Conservation (phyloP, 345 rosid species). For the Camelina neglecta region DNA sequence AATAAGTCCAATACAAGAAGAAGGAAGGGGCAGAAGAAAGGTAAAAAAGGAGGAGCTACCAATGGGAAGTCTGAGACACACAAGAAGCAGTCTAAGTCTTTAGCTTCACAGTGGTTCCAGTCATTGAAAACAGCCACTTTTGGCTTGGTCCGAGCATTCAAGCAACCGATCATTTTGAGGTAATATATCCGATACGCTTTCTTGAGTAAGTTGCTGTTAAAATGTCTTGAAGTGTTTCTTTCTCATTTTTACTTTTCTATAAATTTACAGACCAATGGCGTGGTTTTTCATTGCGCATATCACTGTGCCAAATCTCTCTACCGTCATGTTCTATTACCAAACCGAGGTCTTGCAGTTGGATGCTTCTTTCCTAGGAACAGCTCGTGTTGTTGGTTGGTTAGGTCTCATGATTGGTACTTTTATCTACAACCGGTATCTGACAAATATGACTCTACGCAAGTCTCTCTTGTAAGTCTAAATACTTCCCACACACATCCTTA, state of each 20-base stretch:
- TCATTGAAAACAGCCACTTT: slow-evolving; percentile 73
- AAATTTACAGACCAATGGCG: slow-evolving; percentile 78
- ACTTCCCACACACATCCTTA: not conserved
- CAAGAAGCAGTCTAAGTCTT: slow-evolving; percentile 46
- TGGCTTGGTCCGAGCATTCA: slow-evolving; percentile 69
- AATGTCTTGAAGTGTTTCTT: slow-evolving; percentile 37
- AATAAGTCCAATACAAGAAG: slow-evolving; percentile 64
- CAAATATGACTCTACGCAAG: slow-evolving; percentile 72
- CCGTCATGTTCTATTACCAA: slow-evolving; percentile 94
- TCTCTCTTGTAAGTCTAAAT: slow-evolving; percentile 69
- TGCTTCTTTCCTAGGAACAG: slow-evolving; percentile 84
- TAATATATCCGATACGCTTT: slow-evolving; percentile 31
- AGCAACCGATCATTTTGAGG: slow-evolving; percentile 85
- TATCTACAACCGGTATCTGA: slow-evolving; percentile 70
- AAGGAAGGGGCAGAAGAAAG: slow-evolving; percentile 71
- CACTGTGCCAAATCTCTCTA: slow-evolving; percentile 91
- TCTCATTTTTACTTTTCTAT: slow-evolving; percentile 29
- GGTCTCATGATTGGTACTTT: slow-evolving; percentile 96
- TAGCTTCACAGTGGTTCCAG: slow-evolving; percentile 54
- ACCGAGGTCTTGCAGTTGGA: slow-evolving; percentile 86
- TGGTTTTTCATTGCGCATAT: slow-evolving; percentile 96
- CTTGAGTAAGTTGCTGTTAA: slow-evolving; percentile 5
- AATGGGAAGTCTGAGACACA: slow-evolving; percentile 41
- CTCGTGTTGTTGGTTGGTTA: slow-evolving; percentile 89
- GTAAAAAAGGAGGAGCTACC: slow-evolving; percentile 39